Evolutionary conservation across 768 basidiomycete genomes (phyloP).

Genomic region (Leccinum variicolor): DNA sequence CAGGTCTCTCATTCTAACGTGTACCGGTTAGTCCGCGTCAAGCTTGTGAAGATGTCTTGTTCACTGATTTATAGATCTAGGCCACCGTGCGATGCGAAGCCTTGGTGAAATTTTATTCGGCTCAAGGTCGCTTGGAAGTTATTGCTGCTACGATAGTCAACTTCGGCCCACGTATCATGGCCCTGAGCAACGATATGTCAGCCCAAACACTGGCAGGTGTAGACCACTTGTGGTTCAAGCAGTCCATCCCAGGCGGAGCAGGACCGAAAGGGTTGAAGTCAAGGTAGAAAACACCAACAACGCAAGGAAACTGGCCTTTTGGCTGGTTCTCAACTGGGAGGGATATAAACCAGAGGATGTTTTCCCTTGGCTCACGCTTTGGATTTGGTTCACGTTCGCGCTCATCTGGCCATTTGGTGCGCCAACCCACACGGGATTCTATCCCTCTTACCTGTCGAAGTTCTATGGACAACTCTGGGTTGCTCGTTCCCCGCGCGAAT

Average conservation of each 20-base stretch:
- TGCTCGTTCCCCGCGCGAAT: constrained; percentile 19
- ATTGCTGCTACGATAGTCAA: constrained; percentile 17
- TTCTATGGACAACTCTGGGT: constrained; percentile 24
- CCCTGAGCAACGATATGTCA: constrained; percentile 19
- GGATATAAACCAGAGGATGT: not conserved
- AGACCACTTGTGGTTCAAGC: constrained; percentile 23
- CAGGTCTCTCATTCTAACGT: not conserved
- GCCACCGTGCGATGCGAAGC: not conserved
- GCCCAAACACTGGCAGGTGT: constrained; percentile 21
- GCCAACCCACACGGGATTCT: constrained; percentile 5
- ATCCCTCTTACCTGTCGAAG: constrained; percentile 16
- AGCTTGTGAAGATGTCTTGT: not conserved
- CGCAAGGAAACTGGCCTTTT: constrained; percentile 14
- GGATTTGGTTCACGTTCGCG: constrained; percentile 16
- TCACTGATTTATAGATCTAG: not conserved
- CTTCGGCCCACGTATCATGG: constrained; percentile 15
- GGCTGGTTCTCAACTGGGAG: constrained; percentile 14
- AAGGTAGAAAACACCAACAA: not conserved
- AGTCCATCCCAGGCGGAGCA: constrained; percentile 6
- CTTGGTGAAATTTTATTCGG: not conserved
- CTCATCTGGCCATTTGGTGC: constrained; percentile 15
- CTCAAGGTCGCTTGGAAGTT: not conserved
- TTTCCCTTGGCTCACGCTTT: constrained; percentile 12
- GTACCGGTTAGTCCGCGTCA: constrained; percentile 4
- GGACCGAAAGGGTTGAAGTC: not conserved